Evolutionary conservation across 441 rosid species (phyloP), one percentile per base, ranked within the genome.

Genomic region (Rhodomyrtus psidioides): DNA sequence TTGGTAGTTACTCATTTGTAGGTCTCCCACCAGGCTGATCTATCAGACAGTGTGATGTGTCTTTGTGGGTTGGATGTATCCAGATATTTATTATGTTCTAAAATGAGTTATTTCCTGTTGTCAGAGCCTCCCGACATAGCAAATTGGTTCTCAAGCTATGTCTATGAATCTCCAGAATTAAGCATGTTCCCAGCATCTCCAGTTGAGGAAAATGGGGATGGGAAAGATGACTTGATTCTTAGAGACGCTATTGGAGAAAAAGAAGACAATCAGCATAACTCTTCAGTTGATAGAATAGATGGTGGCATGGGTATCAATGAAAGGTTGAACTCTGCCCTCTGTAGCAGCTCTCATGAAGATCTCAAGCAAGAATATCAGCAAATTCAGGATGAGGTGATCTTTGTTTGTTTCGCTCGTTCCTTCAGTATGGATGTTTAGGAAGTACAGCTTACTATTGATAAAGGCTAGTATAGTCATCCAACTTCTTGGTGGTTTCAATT

Each of bases 171-270:
- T 59, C 87, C 87, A 57, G 81, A 85, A 24, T 70, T 85, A 51
- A 58, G 55, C 60, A 76, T 51, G 2, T 53, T 87, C 10, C 34
- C 27, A 60, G 88, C 82, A 53, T 84, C 74, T 83, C 83, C 28
- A 57, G 84, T 9, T 53, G 60, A 83, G 34, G 90, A 85, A 74
- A 86, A 79, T 56, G 89, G 86, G 60, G 24, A 79, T 53, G 88
- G 87, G 82, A 86, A 86, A 56, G 92, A 88, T 86, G 87, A 53
- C 3, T 76, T 83, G 85, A 85, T 83, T 84, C 65, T 90, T 86
- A 88, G 87, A 58, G 93, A 85, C 51, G 88, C 86, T 49, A 90
- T 83, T 16, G 79, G 85, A 55, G 91, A 85, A 89, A 89, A 88
- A 56, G 89, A 81, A 87, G 86, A 28, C 46, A 83, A 87, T 82